Conservation (phyloP, 2,329 filamentous ascomycete species). For the Zopfia rhizophila region DNA sequence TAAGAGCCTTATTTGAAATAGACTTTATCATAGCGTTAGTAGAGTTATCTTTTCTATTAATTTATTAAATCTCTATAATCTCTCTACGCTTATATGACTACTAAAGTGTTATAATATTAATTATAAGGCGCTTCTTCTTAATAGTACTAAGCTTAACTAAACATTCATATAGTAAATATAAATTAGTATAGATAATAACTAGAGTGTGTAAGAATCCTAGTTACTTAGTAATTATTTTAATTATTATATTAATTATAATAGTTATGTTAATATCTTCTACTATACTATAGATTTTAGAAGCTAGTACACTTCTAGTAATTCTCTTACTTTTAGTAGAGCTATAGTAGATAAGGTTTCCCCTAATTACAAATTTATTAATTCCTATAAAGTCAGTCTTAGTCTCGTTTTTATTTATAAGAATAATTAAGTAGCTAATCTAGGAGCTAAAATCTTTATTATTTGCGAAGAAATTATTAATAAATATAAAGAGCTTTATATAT, state of each 20-base stretch:
- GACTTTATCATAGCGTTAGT: slow-evolving; percentile 5
- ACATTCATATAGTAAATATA: slow-evolving; percentile 7
- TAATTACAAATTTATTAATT: background rate
- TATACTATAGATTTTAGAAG: slow-evolving; percentile 9
- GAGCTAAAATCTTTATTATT: slow-evolving; percentile 12
- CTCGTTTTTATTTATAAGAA: slow-evolving; percentile 1
- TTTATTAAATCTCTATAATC: slow-evolving; percentile 6
- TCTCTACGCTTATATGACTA: slow-evolving; percentile 5
- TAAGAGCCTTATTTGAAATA: background rate
- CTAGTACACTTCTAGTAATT: slow-evolving; percentile 6
- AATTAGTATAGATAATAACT: slow-evolving; percentile 6
- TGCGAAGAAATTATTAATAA: slow-evolving; percentile 7
- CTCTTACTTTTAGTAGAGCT: slow-evolving; percentile 5
- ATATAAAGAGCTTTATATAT: background rate
- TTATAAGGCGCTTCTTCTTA: slow-evolving; percentile 12
- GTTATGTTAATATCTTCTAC: slow-evolving; percentile 3
- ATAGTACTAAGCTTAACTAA: slow-evolving; percentile 9
- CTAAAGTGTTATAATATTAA: slow-evolving; percentile 8
- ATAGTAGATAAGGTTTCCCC: slow-evolving; percentile 5
- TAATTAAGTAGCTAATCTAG: slow-evolving; percentile 2
- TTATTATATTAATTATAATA: slow-evolving; percentile 3
- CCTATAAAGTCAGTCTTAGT: background rate
- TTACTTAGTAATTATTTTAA: slow-evolving; percentile 2
- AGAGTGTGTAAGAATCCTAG: background rate
- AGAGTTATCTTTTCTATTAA: slow-evolving; percentile 8